These are phyloP conservation scores for Trifolium fragiferum DNA, from an alignment of 306 rosid species.

Conservation along the genomic window DNA sequence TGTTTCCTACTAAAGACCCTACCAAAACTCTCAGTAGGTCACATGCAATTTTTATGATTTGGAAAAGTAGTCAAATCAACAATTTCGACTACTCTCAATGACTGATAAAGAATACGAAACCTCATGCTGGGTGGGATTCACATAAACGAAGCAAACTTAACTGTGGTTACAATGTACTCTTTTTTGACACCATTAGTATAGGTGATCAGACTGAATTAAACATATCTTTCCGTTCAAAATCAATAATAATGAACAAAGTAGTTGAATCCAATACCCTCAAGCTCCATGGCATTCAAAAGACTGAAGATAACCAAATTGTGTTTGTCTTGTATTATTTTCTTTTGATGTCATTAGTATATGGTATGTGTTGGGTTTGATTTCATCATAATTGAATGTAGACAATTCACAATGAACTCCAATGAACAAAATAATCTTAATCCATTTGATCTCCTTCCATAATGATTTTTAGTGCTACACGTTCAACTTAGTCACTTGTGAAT, in stretches of 20 bases:
- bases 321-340: neutral
- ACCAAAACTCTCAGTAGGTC: too few species aligned
- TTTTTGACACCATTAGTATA: neutral
- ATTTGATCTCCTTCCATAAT: conserved; percentile 1
- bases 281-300: neutral
- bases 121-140: neutral
- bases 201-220: neutral
- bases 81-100: conserved; percentile 18
- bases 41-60: conserved; percentile 3
- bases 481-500: conserved; percentile 20
- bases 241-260: neutral
- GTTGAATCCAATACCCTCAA: neutral
- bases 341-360: conserved; percentile 28
- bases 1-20: too few species aligned
- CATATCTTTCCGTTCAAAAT: neutral
- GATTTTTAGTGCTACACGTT: conserved; percentile 22
- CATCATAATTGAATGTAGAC: conserved; percentile 33
- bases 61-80: neutral
- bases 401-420: conserved; percentile 21
- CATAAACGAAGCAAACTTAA: conserved; percentile 19
- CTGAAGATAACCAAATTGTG: conserved; percentile 6
- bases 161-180: neutral
- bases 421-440: conserved; percentile 32
- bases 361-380: neutral
- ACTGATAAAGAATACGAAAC: neutral